A percentile compares a stretch with the other conserved stretches of the same genome.
Conservation (phyloP, 2,329 filamentous ascomycete species). For the Chaetomium sp. region DNA sequence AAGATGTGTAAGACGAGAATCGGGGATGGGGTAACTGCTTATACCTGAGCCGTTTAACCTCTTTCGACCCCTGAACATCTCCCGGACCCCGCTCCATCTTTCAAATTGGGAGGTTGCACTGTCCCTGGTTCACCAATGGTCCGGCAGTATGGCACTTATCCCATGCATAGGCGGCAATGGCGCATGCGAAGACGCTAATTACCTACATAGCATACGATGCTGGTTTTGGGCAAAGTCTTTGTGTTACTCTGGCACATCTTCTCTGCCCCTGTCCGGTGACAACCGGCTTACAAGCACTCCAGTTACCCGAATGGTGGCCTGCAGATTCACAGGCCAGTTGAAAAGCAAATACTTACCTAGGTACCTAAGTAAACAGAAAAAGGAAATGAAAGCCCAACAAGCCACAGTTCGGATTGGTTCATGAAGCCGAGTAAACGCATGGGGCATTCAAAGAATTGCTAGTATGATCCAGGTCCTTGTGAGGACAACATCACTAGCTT, state of each 20-base stretch:
- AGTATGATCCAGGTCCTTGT: no score
- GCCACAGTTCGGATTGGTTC: no score
- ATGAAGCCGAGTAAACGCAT: no score
- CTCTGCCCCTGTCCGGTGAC: not conserved
- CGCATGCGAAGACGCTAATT: not conserved
- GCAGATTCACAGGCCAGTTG: no score
- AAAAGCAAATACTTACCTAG: no score
- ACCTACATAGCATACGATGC: not conserved
- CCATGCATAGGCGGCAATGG: slow-evolving; percentile 4
- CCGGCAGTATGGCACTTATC: not conserved
- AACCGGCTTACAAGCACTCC: no score
- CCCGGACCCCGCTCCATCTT: slow-evolving; percentile 12
- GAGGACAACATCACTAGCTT: no score
- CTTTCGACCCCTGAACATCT: slow-evolving; percentile 3
- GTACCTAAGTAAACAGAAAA: no score
- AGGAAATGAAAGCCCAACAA: no score
- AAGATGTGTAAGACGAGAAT: not conserved
- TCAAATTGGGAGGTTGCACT: not conserved
- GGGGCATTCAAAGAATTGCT: no score
- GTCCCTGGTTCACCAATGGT: slow-evolving; percentile 7
- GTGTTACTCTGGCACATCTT: not conserved
- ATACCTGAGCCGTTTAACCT: not conserved
- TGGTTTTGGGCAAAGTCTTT: not conserved
- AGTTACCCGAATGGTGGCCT: no score
- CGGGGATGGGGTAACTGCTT: not conserved